A percentile compares a stretch with the other conserved stretches of the same genome.
These are phyloP conservation scores for Poa annua DNA, from an alignment of 176 grass and related monocot species.

Conservation along the genomic window DNA sequence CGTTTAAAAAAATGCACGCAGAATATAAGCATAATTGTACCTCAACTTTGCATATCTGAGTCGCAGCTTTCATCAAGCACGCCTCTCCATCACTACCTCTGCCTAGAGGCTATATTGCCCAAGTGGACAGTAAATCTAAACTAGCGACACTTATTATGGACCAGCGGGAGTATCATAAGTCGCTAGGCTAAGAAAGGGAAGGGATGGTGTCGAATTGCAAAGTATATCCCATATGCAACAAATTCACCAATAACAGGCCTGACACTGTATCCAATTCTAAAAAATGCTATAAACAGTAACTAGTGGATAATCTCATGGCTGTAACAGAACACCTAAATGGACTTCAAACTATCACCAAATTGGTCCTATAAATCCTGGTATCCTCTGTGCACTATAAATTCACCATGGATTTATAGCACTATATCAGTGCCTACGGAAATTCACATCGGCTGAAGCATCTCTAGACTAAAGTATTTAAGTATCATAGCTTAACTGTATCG, in stretches of 20 bases:
- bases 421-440: background rate
- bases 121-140: too few relatives aligned
- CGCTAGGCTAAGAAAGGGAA: background rate
- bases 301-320: background rate
- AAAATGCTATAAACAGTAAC: background rate
- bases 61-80: too few relatives aligned
- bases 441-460: background rate
- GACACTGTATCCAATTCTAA: background rate
- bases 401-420: background rate
- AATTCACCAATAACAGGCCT: background rate
- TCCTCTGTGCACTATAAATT: background rate
- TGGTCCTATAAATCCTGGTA: conserved; percentile 3
- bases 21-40: too few relatives aligned
- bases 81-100: too few relatives aligned
- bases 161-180: too few relatives aligned
- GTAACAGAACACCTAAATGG: conserved; percentile 9
- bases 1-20: too few relatives aligned
- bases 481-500: too few relatives aligned
- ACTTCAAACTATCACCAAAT: background rate
- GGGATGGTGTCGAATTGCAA: background rate
- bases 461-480: background rate
- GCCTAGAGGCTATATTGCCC: too few relatives aligned
- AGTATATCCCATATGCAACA: background rate
- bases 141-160: too few relatives aligned
- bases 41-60: too few relatives aligned